Percentiles rank a stretch among this genome's conserved stretches.
Conservation (phyloP, 371 early-diverging fungal genomes). For the Rhizopus sp. region DNA sequence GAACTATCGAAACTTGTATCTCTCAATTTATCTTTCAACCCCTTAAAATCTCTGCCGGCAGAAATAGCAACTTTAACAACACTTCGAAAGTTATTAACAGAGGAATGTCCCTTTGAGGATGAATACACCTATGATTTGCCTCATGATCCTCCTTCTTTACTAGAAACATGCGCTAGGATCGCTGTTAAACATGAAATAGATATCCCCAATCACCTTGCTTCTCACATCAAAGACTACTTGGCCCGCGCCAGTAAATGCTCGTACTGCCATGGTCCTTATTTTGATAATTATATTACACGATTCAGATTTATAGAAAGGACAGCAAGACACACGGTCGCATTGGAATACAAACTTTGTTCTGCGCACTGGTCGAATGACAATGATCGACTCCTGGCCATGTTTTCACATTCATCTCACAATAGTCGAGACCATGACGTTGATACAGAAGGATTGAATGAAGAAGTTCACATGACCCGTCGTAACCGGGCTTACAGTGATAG, state of each 20-base stretch:
- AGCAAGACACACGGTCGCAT: conserved; percentile 32
- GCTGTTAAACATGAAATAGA: conserved; percentile 65
- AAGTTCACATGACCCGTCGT: conserved; percentile 2
- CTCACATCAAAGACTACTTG: conserved; percentile 63
- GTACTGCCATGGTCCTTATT: conserved; percentile 84
- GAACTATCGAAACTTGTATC: conserved; percentile 53
- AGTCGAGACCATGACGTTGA: conserved; percentile 6
- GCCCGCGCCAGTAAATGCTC: conserved; percentile 69
- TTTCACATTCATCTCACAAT: conserved; percentile 9
- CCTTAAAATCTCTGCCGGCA: conserved; percentile 37
- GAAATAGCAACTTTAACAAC: conserved; percentile 43
- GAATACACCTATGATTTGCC: conserved; percentile 24
- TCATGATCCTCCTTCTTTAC: conserved; percentile 51
- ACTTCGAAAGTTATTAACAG: conserved; percentile 53
- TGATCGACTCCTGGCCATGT: conserved; percentile 28
- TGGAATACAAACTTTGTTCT: conserved; percentile 30
- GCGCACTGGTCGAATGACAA: conserved; percentile 35
- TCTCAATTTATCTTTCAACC: conserved; percentile 67
- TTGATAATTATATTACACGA: conserved; percentile 62
- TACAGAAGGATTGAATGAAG: conserved; percentile 21
- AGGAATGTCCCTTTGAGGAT: conserved; percentile 48
- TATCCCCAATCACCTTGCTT: conserved; percentile 52
- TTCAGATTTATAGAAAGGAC: conserved; percentile 63
- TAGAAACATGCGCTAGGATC: conserved; percentile 75
- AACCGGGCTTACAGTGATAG: conserved; percentile 26